Conservation (phyloP, 768 basidiomycete genomes). For the Lactarius hatsudake region DNA sequence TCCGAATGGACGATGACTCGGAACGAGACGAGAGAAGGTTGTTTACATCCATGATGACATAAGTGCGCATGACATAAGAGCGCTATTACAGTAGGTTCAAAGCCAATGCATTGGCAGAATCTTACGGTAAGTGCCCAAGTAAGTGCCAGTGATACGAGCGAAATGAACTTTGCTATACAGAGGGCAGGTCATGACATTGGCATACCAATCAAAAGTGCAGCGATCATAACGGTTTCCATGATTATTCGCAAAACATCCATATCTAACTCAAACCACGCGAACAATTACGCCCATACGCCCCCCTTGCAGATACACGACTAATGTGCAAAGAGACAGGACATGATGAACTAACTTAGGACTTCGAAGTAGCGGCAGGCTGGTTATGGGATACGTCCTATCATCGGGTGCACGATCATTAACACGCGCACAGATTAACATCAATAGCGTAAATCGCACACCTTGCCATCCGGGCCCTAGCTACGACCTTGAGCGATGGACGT, state of each 20-base stretch:
- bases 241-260: not conserved
- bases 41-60: too few species aligned
- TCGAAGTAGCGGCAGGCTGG: not conserved
- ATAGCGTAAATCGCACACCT: not conserved
- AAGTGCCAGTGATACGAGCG: too few species aligned
- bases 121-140: not conserved
- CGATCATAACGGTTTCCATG: not conserved
- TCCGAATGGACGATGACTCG: not conserved
- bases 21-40: too few species aligned
- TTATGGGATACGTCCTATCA: conserved; percentile 11
- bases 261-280: not conserved
- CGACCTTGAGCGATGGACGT: not conserved
- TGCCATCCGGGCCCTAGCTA: conserved; percentile 7
- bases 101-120: not conserved
- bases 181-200: not conserved
- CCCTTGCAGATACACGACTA: not conserved
- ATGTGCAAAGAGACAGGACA: not conserved
- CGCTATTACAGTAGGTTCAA: too few species aligned
- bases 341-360: not conserved
- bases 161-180: too few species aligned
- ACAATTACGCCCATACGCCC: not conserved
- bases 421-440: not conserved
- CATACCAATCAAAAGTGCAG: not conserved
- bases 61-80: too few species aligned
- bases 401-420: not conserved